Conservation (phyloP, 1,284 basidiomycete species). For the Ganoderma boninense region DNA sequence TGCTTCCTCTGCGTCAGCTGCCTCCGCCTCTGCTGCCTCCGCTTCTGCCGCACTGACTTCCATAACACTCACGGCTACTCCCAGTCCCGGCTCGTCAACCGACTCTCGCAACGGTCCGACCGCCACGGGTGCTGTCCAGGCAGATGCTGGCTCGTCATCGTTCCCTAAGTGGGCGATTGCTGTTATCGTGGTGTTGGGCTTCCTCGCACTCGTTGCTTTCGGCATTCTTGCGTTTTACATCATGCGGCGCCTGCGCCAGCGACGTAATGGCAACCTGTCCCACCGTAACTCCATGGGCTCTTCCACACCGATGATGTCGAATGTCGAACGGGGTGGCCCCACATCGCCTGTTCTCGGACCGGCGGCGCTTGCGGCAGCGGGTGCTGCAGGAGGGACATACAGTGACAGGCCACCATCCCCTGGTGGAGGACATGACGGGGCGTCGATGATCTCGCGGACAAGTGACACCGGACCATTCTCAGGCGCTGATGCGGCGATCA, state of each 20-base stretch:
- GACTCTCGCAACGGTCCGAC: neutral
- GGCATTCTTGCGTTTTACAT: conserved; percentile 76
- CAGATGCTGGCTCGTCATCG: conserved; percentile 42
- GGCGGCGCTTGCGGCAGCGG: conserved; percentile 38
- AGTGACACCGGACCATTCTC: conserved; percentile 75
- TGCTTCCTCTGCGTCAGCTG: conserved; percentile 44
- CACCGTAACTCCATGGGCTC: conserved; percentile 80
- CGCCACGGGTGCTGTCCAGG: conserved; percentile 51
- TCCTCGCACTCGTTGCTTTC: conserved; percentile 76
- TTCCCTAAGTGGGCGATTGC: conserved; percentile 92
- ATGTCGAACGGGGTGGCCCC: conserved; percentile 51
- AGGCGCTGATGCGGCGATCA: conserved; percentile 84
- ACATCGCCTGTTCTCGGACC: conserved; percentile 58
- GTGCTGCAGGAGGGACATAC: conserved; percentile 40
- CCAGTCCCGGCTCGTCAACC: neutral
- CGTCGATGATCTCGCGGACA: conserved; percentile 70
- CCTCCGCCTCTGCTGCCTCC: conserved; percentile 37
- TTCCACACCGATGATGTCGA: conserved; percentile 81
- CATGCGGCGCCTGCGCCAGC: conserved; percentile 68
- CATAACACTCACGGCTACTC: neutral
- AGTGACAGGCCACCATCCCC: conserved; percentile 48
- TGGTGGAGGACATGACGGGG: conserved; percentile 66
- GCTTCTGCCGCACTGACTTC: conserved; percentile 14
- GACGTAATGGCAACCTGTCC: conserved; percentile 54
- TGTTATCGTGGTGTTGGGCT: conserved; percentile 83